A percentile compares a stretch with the other conserved stretches of the same genome.
Conservation (phyloP, 257 asterid genomes). For the Solanum chiquidenum region DNA sequence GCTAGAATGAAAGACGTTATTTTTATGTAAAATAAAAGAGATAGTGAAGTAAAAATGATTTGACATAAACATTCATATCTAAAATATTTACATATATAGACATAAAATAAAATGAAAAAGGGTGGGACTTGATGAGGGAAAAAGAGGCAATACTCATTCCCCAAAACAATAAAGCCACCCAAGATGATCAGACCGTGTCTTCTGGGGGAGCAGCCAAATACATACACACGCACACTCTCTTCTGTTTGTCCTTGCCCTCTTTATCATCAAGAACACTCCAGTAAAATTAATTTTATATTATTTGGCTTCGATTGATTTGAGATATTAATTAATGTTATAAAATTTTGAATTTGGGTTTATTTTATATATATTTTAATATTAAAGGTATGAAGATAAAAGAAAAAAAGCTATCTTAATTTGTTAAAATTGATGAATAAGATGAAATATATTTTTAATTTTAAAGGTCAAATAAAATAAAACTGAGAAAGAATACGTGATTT, state of each 20-base stretch:
- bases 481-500: background rate
- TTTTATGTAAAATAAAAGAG: background rate
- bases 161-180: constrained; percentile 8
- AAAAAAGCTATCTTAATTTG: no score
- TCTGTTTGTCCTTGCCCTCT: background rate
- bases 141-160: background rate
- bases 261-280: background rate
- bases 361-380: no score
- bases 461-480: background rate
- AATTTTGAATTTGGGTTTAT: no score
- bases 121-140: background rate
- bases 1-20: background rate
- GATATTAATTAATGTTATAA: background rate
- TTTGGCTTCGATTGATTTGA: background rate
- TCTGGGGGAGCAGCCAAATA: constrained; percentile 1
- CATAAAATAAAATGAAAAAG: background rate
- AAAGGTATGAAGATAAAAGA: background rate
- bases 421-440: no score
- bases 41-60: background rate
- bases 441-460: no score
- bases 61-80: background rate
- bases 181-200: constrained; percentile 14
- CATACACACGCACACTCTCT: background rate
- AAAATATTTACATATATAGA: background rate
- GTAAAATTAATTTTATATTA: background rate